Conservation (phyloP, 2,329 filamentous ascomycete genomes). For the Microcera coccophila region DNA sequence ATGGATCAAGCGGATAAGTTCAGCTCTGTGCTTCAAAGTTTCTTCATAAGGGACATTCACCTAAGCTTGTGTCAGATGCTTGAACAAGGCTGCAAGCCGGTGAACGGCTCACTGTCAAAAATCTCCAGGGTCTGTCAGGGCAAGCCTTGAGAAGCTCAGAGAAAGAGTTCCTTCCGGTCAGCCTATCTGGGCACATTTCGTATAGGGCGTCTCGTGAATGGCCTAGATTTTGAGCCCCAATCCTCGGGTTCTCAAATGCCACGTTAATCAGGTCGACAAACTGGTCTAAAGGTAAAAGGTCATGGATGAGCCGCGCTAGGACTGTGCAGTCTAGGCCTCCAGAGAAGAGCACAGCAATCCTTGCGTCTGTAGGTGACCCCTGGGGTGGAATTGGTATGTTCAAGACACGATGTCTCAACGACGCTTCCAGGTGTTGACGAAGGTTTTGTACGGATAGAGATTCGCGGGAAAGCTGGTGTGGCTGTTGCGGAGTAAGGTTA, state of each 20-base stretch:
- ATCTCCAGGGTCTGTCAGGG: conserved; percentile 71
- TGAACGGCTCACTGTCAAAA: conserved; percentile 59
- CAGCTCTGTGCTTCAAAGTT: conserved; percentile 62
- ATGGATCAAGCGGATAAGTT: conserved; percentile 73
- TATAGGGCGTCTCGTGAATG: conserved; percentile 48
- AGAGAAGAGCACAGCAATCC: conserved; percentile 82
- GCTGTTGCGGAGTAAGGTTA: conserved; percentile 37
- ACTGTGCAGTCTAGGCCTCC: conserved; percentile 92
- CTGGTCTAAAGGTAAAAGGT: conserved; percentile 65
- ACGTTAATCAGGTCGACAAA: conserved; percentile 89
- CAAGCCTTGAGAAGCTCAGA: conserved; percentile 69
- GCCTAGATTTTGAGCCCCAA: conserved; percentile 52
- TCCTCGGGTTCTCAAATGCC: conserved; percentile 89
- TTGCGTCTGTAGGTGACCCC: conserved; percentile 38
- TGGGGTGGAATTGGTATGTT: conserved; percentile 59
- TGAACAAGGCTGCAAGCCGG: background rate
- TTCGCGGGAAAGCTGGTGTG: conserved; percentile 13
- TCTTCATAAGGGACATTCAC: conserved; percentile 80
- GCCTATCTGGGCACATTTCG: conserved; percentile 83
- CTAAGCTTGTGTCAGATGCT: conserved; percentile 30
- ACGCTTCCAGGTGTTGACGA: conserved; percentile 52
- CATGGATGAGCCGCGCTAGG: conserved; percentile 74
- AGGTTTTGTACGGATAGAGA: conserved; percentile 53
- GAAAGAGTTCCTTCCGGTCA: conserved; percentile 78
- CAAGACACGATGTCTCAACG: conserved; percentile 61